phyloP scores from a whole-genome alignment of 352 stramenopile species.

The Pythium phragmiticola region DNA sequence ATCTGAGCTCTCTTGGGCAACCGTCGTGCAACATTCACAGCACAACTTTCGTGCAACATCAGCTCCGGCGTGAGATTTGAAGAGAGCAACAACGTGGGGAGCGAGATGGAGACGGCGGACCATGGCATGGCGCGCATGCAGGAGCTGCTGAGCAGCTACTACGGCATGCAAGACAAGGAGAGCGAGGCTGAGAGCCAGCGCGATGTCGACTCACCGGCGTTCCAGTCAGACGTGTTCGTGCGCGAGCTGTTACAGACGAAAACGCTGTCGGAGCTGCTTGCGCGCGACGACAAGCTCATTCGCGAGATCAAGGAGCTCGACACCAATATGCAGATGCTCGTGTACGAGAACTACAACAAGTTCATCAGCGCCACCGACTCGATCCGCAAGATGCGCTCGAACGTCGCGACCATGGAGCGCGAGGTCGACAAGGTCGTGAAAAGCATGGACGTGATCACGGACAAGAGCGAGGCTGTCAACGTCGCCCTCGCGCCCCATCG shows the following conservation, averaged over 20 bases:
- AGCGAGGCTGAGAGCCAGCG: constrained; percentile 61
- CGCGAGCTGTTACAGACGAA: constrained; percentile 64
- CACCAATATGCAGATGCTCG: constrained; percentile 99
- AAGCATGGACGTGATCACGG: constrained; percentile 89
- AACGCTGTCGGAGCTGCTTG: constrained; percentile 70
- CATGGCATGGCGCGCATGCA: constrained; percentile 84
- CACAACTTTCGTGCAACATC: background rate
- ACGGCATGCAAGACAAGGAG: constrained; percentile 76
- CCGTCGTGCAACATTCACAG: constrained; percentile 8
- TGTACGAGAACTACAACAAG: constrained; percentile 99
- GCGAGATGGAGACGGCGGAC: constrained; percentile 37
- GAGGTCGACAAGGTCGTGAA: constrained; percentile 84
- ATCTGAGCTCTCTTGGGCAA: background rate
- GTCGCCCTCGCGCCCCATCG: constrained; percentile 77
- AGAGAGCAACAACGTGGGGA: background rate
- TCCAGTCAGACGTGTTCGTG: constrained; percentile 71
- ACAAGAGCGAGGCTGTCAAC: constrained; percentile 88
- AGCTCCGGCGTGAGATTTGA: constrained; percentile 2
- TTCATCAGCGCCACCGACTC: constrained; percentile 99
- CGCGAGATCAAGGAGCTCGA: constrained; percentile 94
- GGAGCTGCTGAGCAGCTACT: constrained; percentile 88
- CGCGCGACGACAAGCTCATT: constrained; percentile 75
- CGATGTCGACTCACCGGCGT: constrained; percentile 77
- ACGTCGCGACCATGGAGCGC: constrained; percentile 90
- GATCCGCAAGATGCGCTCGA: constrained; percentile 96